Conservation (phyloP, 345 rosid species). For the Eucalyptus cloeziana region DNA sequence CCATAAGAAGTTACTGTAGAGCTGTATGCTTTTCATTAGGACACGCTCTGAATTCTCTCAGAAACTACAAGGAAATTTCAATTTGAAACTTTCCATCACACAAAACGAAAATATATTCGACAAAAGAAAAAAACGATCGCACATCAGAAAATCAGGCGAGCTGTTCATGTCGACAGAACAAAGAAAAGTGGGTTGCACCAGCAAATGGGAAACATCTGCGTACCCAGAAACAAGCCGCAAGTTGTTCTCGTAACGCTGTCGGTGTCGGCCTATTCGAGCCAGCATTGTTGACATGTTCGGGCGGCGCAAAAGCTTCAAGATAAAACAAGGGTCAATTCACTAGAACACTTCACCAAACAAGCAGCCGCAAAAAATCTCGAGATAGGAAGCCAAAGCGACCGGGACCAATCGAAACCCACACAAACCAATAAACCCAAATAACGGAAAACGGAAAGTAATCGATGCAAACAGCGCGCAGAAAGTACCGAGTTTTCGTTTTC, state of each 20-base stretch:
- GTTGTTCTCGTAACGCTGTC: slow-evolving; percentile 67
- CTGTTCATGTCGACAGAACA: neutral
- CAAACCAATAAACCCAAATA: neutral
- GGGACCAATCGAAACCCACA: neutral
- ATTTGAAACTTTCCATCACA: neutral
- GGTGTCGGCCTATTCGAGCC: slow-evolving; percentile 53
- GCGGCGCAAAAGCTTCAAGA: neutral
- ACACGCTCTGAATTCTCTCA: neutral
- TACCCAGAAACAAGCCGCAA: slow-evolving; percentile 78
- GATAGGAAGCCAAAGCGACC: neutral
- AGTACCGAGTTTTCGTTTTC: neutral
- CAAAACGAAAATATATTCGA: neutral
- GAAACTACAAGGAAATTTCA: neutral
- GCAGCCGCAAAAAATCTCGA: neutral
- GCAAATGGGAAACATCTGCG: neutral
- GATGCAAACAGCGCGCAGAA: neutral
- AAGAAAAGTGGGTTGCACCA: neutral
- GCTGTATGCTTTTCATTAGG: neutral
- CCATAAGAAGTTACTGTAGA: neutral
- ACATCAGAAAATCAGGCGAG: neutral
- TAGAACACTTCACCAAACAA: neutral
- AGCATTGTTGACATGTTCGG: slow-evolving; percentile 19
- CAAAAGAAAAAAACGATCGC: neutral
- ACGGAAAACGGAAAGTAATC: neutral
- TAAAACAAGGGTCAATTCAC: neutral